Evolutionary conservation across 2,329 filamentous ascomycete genomes (phyloP).

Genomic region (Fusarium robinianum): DNA sequence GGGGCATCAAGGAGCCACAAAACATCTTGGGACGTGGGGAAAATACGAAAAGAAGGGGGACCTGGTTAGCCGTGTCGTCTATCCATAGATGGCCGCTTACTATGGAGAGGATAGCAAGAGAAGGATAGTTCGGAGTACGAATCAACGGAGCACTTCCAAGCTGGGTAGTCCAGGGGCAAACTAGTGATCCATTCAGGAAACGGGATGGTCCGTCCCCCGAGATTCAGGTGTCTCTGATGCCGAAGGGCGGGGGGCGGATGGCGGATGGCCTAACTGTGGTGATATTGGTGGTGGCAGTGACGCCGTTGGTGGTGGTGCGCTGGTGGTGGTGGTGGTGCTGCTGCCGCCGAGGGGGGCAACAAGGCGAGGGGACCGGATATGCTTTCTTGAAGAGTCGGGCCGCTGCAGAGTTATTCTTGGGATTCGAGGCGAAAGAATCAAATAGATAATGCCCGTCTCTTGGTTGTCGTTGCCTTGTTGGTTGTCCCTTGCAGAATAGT

Average conservation of each 20-base stretch:
- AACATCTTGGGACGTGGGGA: constrained; percentile 37
- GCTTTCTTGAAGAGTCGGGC: too few species aligned
- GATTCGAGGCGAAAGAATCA: too few species aligned
- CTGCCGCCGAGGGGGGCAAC: too few species aligned
- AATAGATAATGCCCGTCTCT: too few species aligned
- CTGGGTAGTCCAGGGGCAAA: constrained; percentile 23
- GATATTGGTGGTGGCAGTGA: not conserved
- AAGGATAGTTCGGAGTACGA: constrained; percentile 1
- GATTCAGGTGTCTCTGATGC: constrained; percentile 26
- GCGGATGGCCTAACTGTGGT: not conserved
- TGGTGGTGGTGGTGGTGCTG: too few species aligned
- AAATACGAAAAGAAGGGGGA: constrained; percentile 35
- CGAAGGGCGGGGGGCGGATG: not conserved
- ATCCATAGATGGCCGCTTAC: constrained; percentile 21
- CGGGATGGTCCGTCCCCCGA: constrained; percentile 33
- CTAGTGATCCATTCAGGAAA: constrained; percentile 16
- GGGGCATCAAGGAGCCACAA: too few species aligned
- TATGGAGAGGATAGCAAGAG: too few species aligned
- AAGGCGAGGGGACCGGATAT: too few species aligned
- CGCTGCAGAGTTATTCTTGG: too few species aligned
- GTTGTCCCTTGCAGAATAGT: not conserved
- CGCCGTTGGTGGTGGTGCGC: not conserved
- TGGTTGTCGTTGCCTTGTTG: too few species aligned
- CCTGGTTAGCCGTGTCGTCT: constrained; percentile 8
- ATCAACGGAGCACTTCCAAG: constrained; percentile 12